Evolutionary conservation across 139 green algal species (phyloP).

Genomic region (Picochlorum sp.): DNA sequence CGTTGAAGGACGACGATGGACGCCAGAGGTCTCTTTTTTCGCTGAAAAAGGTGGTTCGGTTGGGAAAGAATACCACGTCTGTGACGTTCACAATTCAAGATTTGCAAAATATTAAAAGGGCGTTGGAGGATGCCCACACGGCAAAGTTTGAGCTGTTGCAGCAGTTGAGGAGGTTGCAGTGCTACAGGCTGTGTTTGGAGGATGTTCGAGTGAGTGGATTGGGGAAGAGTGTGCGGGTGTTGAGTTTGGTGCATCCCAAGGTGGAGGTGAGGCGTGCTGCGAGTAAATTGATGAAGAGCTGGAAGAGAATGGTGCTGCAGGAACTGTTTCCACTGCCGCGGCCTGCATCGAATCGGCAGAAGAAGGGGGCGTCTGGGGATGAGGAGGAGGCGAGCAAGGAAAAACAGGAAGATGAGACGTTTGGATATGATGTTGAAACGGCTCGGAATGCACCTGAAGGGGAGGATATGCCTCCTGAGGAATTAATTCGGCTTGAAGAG

Average conservation of each 20-base stretch:
- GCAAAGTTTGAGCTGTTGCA: neutral
- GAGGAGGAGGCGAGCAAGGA: neutral
- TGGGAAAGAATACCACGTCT: slow-evolving; percentile 8
- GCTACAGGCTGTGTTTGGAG: slow-evolving; percentile 11
- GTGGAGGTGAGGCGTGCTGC: neutral
- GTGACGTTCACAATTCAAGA: slow-evolving; percentile 9
- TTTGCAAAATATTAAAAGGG: neutral
- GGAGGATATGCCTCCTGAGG: slow-evolving; percentile 4
- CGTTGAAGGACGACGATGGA: neutral
- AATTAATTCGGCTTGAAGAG: slow-evolving; percentile 7
- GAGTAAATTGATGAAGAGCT: slow-evolving; percentile 1
- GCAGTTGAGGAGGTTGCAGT: slow-evolving; percentile 6
- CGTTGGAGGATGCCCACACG: neutral
- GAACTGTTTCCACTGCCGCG: neutral
- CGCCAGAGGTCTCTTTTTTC: slow-evolving; percentile 9
- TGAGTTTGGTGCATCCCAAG: slow-evolving; percentile 5
- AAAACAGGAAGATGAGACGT: neutral
- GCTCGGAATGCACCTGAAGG: slow-evolving; percentile 1
- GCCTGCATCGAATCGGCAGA: neutral
- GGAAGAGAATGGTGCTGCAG: neutral
- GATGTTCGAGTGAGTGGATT: neutral
- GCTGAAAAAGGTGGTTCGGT: slow-evolving; percentile 13
- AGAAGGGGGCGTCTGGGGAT: neutral
- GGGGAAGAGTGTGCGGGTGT: neutral
- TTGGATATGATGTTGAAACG: slow-evolving; percentile 8